Conservation (phyloP, 139 green algal species). For the Coelastrella sp. region DNA sequence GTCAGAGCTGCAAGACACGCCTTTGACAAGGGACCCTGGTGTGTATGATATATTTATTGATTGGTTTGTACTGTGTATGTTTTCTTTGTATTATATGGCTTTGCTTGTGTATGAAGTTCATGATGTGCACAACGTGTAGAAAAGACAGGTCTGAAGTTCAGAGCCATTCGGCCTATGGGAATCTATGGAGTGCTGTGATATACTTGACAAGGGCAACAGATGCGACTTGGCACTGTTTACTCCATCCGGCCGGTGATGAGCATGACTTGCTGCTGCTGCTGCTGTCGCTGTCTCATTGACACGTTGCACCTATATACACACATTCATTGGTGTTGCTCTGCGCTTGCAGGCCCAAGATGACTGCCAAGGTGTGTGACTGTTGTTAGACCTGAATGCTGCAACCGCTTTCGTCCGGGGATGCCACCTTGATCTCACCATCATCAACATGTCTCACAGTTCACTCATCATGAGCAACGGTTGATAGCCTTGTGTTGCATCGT, state of each 20-base stretch:
- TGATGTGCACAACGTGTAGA: too few species aligned
- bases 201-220: too few species aligned
- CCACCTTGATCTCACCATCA: too few species aligned
- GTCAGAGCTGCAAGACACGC: slow-evolving; percentile 73
- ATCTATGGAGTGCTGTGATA: too few species aligned
- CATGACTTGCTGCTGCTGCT: not conserved
- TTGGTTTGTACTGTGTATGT: not conserved
- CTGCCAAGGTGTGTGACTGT: not conserved
- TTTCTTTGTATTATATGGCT: not conserved
- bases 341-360: slow-evolving; percentile 14
- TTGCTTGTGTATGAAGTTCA: not conserved
- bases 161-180: too few species aligned
- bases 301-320: not conserved
- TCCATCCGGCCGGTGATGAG: not conserved
- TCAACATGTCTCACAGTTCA: too few species aligned
- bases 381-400: not conserved
- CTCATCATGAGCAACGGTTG: too few species aligned
- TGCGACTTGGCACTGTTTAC: too few species aligned
- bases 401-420: too few species aligned
- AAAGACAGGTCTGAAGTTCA: too few species aligned
- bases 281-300: not conserved
- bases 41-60: not conserved
- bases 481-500: too few species aligned
- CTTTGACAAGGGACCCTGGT: slow-evolving; percentile 79
- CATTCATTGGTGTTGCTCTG: not conserved